phyloP scores from a whole-genome alignment of 83 land plant genomes.

The Picea abies region DNA sequence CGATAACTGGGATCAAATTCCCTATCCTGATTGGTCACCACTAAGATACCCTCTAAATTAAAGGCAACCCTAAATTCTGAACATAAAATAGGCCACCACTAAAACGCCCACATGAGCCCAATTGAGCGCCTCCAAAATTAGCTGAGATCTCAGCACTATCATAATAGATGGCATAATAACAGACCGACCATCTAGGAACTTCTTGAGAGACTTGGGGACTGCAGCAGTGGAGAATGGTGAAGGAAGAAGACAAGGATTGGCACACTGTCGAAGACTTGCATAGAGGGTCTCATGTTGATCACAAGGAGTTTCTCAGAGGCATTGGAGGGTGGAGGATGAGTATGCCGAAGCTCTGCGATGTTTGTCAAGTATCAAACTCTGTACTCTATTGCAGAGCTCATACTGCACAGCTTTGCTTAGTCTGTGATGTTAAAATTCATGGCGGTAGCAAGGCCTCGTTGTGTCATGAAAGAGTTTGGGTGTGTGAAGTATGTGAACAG shows the following conservation, averaged over 20 bases:
- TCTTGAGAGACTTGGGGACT: neutral
- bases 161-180: neutral
- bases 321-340: slow-evolving; percentile 17
- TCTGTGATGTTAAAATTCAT: slow-evolving; percentile 15
- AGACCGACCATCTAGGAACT: neutral
- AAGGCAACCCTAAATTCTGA: neutral
- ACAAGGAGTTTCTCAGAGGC: slow-evolving; percentile 3
- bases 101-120: neutral
- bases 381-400: slow-evolving; percentile 4
- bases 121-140: neutral
- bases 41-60: neutral
- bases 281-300: slow-evolving; percentile 2
- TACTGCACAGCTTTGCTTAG: neutral
- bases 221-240: neutral
- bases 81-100: too few relatives aligned
- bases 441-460: neutral
- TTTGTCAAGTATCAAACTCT: slow-evolving; percentile 16
- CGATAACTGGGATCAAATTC: slow-evolving; percentile 15
- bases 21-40: slow-evolving; percentile 15
- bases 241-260: slow-evolving; percentile 13
- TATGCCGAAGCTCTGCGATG: slow-evolving; percentile 10
- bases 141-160: neutral
- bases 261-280: neutral
- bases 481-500: slow-evolving; percentile 79
- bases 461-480: slow-evolving; percentile 55